Evolutionary conservation across 768 basidiomycete species (phyloP).

Genomic region (Mycena metata): DNA sequence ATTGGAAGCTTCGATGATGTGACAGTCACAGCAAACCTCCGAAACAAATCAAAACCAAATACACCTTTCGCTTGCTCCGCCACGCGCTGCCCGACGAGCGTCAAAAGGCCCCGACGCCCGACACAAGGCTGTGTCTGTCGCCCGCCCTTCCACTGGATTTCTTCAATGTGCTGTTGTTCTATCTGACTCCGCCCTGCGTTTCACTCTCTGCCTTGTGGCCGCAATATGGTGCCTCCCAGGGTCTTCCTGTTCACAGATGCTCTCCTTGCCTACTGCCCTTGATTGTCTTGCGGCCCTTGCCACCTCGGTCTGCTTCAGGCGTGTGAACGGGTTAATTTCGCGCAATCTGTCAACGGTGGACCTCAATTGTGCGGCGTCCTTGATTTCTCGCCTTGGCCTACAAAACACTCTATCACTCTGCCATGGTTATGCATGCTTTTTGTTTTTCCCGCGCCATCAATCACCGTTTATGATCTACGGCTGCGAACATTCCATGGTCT

Average conservation of each 20-base stretch:
- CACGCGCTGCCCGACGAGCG: constrained; percentile 25
- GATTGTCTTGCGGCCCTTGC: constrained; percentile 12
- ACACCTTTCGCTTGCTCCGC: constrained; percentile 5
- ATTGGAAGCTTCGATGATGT: not conserved
- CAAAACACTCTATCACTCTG: not conserved
- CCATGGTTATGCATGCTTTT: not conserved
- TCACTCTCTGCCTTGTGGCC: constrained; percentile 12
- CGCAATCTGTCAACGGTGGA: not conserved
- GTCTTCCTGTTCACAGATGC: constrained; percentile 23
- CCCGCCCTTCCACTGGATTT: constrained; percentile 23
- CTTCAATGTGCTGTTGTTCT: constrained; percentile 6
- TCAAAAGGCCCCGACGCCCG: constrained; percentile 26
- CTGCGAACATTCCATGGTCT: constrained; percentile 10
- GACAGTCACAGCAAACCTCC: constrained; percentile 1
- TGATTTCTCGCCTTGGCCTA: not conserved
- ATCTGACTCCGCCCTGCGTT: constrained; percentile 14
- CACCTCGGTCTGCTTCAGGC: constrained; percentile 7
- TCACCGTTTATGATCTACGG: not conserved
- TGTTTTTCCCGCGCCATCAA: constrained; percentile 15
- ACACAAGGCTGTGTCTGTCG: constrained; percentile 23
- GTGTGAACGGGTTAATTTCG: constrained; percentile 11
- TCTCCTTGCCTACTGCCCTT: not conserved
- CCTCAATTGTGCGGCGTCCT: not conserved
- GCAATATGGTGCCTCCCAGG: constrained; percentile 16
- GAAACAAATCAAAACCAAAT: constrained; percentile 14